Percentiles rank a stretch among this genome's conserved stretches.
Evolutionary conservation across 768 basidiomycete species (phyloP).

Genomic region (Mycena chlorophos): DNA sequence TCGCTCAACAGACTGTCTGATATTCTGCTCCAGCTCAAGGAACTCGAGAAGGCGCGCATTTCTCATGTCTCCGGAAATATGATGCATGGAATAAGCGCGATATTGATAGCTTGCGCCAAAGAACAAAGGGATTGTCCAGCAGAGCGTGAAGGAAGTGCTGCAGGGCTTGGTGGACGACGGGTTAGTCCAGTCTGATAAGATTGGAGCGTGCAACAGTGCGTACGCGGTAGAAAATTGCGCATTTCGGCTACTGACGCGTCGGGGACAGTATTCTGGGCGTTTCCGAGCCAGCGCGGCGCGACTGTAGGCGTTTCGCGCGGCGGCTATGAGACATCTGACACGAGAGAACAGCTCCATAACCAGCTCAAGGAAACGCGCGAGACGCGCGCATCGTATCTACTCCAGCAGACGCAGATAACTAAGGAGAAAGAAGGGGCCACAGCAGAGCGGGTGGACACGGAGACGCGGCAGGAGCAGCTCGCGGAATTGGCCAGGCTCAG

Average conservation of each 20-base stretch:
- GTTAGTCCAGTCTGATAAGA: constrained; percentile 86
- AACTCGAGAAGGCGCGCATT: constrained; percentile 67
- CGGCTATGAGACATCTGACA: constrained; percentile 1
- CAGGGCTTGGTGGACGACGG: constrained; percentile 87
- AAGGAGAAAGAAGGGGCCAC: constrained; percentile 51
- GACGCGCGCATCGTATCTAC: constrained; percentile 39
- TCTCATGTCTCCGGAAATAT: neutral
- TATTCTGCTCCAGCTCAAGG: constrained; percentile 65
- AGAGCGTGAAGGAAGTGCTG: constrained; percentile 89
- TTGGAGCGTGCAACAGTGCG: constrained; percentile 92
- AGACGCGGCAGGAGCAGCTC: constrained; percentile 54
- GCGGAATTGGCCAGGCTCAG: constrained; percentile 48
- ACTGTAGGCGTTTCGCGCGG: constrained; percentile 44
- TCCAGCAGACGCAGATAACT: constrained; percentile 52
- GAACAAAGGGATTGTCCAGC: constrained; percentile 89
- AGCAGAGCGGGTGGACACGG: constrained; percentile 42
- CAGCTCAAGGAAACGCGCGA: constrained; percentile 53
- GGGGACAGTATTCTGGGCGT: constrained; percentile 86
- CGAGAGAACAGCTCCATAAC: constrained; percentile 51
- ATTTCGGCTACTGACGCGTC: constrained; percentile 7
- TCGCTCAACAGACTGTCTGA: constrained; percentile 2
- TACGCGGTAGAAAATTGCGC: constrained; percentile 16
- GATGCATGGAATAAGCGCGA: neutral
- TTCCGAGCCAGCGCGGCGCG: constrained; percentile 85
- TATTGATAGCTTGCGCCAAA: constrained; percentile 60